A percentile compares a stretch with the other conserved stretches of the same genome.
Conservation (phyloP, 352 stramenopile genomes). For the Phytopythium chamaehyphon region DNA sequence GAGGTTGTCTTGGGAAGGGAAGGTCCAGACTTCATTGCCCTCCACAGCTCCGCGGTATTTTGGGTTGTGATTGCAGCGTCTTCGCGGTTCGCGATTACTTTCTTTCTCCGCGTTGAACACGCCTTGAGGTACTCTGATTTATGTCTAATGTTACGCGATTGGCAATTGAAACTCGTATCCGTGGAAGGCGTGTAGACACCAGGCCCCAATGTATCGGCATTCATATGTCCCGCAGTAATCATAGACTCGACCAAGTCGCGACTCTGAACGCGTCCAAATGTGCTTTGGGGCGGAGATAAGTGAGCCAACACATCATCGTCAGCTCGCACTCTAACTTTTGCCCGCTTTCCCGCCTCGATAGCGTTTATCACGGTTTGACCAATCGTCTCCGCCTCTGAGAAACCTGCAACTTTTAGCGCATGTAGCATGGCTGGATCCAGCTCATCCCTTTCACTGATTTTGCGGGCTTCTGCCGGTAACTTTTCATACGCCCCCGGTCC, state of each 20-base stretch:
- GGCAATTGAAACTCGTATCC: conserved; percentile 11
- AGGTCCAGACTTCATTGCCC: conserved; percentile 22
- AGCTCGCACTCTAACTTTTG: not conserved
- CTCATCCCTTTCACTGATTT: not conserved
- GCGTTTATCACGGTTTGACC: not conserved
- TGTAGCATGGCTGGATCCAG: not conserved
- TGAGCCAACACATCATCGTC: not conserved
- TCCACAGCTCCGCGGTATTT: conserved; percentile 25
- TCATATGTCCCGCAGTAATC: conserved; percentile 38
- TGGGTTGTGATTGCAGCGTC: not conserved
- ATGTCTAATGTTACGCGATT: conserved; percentile 41
- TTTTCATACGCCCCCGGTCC: conserved; percentile 23
- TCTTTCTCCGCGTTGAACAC: not conserved
- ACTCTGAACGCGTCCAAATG: conserved; percentile 27
- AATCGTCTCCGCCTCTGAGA: not conserved
- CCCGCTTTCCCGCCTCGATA: not conserved
- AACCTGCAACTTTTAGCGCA: not conserved
- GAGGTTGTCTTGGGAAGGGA: conserved; percentile 7
- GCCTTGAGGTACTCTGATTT: conserved; percentile 15
- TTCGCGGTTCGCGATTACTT: not conserved
- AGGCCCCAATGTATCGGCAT: conserved; percentile 22
- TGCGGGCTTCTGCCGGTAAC: not conserved
- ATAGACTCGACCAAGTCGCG: conserved; percentile 52
- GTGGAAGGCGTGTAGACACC: conserved; percentile 29
- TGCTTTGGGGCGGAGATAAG: conserved; percentile 5